phyloP scores from a whole-genome alignment of 441 rosid species.

The Populus hybrid region DNA sequence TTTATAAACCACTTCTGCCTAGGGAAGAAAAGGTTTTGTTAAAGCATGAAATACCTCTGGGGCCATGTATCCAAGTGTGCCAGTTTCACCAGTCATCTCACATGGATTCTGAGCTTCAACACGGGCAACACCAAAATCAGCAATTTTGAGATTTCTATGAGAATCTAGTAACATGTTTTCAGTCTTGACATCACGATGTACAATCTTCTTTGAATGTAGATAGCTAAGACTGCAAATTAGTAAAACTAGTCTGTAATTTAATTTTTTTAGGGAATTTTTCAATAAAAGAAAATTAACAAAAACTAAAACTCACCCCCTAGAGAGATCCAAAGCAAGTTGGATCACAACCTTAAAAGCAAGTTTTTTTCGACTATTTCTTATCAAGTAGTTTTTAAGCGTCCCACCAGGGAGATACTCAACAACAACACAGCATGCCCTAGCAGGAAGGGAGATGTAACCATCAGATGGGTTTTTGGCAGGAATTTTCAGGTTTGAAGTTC shows the following conservation, averaged over 20 bases:
- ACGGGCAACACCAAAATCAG: too few relatives aligned
- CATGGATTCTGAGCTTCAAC: too few relatives aligned
- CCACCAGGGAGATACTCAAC: too few relatives aligned
- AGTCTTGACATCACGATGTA: too few relatives aligned
- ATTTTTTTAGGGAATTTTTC: neutral
- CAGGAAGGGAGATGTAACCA: slow-evolving; percentile 6
- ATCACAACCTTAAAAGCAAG: slow-evolving; percentile 68
- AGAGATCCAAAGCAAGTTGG: slow-evolving; percentile 79
- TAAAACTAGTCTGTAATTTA: slow-evolving; percentile 11
- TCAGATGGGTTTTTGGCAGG: slow-evolving; percentile 42
- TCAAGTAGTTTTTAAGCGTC: slow-evolving; percentile 29
- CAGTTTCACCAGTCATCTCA: too few relatives aligned
- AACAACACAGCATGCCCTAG: too few relatives aligned
- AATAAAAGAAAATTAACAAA: neutral
- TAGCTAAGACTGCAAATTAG: too few relatives aligned
- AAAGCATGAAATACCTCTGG: neutral
- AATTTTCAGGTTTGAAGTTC: slow-evolving; percentile 72
- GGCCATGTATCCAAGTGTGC: too few relatives aligned
- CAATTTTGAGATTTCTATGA: too few relatives aligned
- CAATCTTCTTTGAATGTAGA: too few relatives aligned
- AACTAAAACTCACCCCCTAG: slow-evolving; percentile 55
- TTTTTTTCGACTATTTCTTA: slow-evolving; percentile 61
- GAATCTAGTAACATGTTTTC: too few relatives aligned
- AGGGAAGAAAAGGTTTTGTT: neutral
- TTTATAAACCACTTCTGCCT: neutral